phyloP scores from a whole-genome alignment of 441 rosid species.

The Corymbia citriodora region DNA sequence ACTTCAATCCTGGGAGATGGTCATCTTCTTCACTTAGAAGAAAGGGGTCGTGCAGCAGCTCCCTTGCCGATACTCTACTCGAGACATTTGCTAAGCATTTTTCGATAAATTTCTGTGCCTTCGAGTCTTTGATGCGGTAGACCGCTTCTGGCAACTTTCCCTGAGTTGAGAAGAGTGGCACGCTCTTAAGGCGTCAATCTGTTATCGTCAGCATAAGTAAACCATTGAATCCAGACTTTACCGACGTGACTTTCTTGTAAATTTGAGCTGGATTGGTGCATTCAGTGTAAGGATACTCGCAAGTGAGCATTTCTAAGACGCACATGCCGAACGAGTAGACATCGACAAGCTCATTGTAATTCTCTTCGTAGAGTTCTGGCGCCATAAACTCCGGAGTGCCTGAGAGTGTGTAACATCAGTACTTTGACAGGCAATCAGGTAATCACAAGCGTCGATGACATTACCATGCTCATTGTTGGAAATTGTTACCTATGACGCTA shows the following conservation, averaged over 20 bases:
- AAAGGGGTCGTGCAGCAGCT: conserved; percentile 45
- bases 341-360: conserved; percentile 46
- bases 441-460: background rate
- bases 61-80: conserved; percentile 44
- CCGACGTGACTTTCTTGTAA: conserved; percentile 34
- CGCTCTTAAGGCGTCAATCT: background rate
- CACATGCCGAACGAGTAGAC: conserved; percentile 62
- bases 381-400: conserved; percentile 69
- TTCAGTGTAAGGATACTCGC: conserved; percentile 50
- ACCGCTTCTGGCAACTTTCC: conserved; percentile 53
- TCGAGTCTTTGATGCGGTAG: conserved; percentile 37
- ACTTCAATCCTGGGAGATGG: conserved; percentile 13
- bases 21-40: conserved; percentile 31
- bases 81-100: conserved; percentile 46
- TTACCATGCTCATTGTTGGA: background rate
- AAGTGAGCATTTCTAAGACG: conserved; percentile 45
- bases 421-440: background rate
- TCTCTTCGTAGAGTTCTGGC: conserved; percentile 56
- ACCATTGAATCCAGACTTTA: conserved; percentile 24
- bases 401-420: background rate
- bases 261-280: conserved; percentile 45
- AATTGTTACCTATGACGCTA: background rate
- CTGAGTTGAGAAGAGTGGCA: conserved; percentile 13
- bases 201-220: background rate
- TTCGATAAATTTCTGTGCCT: conserved; percentile 42